These are phyloP conservation scores for Zymoseptoria passerinii DNA, from an alignment of 2,329 filamentous ascomycete species.

Conservation along the genomic window DNA sequence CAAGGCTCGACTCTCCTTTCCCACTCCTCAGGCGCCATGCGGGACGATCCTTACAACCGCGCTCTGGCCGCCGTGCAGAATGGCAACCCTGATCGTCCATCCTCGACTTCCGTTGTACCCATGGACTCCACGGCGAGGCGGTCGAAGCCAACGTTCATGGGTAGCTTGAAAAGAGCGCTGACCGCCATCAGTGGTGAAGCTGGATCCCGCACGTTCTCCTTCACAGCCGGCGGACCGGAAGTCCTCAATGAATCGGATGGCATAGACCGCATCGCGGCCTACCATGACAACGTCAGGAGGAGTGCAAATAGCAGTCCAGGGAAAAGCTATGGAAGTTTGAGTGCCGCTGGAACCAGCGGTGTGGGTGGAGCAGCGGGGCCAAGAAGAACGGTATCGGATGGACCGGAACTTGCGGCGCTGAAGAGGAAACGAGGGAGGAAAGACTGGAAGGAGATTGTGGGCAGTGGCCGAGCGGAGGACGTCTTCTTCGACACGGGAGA, in stretches of 20 bases:
- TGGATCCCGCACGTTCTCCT: slow-evolving; percentile 15
- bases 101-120: not conserved
- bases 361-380: slow-evolving; percentile 16
- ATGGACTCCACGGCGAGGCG: slow-evolving; percentile 6
- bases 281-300: not conserved
- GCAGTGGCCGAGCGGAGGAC: not conserved
- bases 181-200: slow-evolving; percentile 19
- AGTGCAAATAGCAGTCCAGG: not conserved
- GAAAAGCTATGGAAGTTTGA: not conserved
- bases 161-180: slow-evolving; percentile 27
- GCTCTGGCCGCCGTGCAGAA: slow-evolving; percentile 18
- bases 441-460: slow-evolving; percentile 27
- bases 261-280: not conserved
- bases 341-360: not conserved
- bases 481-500: slow-evolving; percentile 21
- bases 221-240: slow-evolving; percentile 13
- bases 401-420: slow-evolving; percentile 30
- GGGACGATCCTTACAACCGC: slow-evolving; percentile 23
- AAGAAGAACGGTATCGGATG: slow-evolving; percentile 38
- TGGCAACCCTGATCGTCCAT: not conserved
- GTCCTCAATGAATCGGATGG: not conserved
- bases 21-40: not conserved
- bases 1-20: not conserved
- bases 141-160: slow-evolving; percentile 24
- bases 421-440: slow-evolving; percentile 35